Conservation (phyloP, 495 filamentous ascomycete species). For the Gamarada debralockiae region DNA sequence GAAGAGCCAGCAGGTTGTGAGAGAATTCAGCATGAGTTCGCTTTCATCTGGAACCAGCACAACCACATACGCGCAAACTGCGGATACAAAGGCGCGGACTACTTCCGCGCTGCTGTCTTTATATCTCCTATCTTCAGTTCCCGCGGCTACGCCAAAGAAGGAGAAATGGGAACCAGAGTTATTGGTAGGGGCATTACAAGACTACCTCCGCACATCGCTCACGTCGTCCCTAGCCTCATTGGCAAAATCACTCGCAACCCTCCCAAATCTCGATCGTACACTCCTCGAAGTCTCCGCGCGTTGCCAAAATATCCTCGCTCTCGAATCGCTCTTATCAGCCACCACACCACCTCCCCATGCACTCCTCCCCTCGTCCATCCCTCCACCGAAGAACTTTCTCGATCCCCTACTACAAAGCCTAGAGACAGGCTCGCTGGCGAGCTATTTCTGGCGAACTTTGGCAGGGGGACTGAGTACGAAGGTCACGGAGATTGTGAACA, state of each 20-base stretch:
- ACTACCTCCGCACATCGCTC: conserved; percentile 71
- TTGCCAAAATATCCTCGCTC: conserved; percentile 85
- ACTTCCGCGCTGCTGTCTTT: conserved; percentile 73
- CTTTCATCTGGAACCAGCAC: conserved; percentile 28
- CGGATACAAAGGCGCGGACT: conserved; percentile 69
- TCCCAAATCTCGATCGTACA: conserved; percentile 79
- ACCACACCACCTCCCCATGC: conserved; percentile 64
- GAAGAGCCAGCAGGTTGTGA: conserved; percentile 74
- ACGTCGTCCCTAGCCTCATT: conserved; percentile 70
- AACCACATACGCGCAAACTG: conserved; percentile 72
- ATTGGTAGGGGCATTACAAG: conserved; percentile 72
- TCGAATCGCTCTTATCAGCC: conserved; percentile 72
- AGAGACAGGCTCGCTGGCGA: conserved; percentile 82
- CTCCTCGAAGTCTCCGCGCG: conserved; percentile 76
- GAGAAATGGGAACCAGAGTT: conserved; percentile 62
- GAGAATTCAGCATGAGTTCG: conserved; percentile 75
- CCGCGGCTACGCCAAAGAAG: conserved; percentile 30
- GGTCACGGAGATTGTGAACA: conserved; percentile 75
- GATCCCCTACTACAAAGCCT: conserved; percentile 70
- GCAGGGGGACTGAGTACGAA: conserved; percentile 72
- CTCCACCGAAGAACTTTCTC: conserved; percentile 54
- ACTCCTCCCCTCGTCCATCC: conserved; percentile 38
- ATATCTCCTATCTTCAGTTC: conserved; percentile 72
- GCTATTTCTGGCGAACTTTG: conserved; percentile 87
- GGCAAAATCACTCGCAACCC: conserved; percentile 65